Percentiles rank a stretch among this genome's conserved stretches.
Conservation (phyloP, 495 filamentous ascomycete genomes). For the Tuber indicum region DNA sequence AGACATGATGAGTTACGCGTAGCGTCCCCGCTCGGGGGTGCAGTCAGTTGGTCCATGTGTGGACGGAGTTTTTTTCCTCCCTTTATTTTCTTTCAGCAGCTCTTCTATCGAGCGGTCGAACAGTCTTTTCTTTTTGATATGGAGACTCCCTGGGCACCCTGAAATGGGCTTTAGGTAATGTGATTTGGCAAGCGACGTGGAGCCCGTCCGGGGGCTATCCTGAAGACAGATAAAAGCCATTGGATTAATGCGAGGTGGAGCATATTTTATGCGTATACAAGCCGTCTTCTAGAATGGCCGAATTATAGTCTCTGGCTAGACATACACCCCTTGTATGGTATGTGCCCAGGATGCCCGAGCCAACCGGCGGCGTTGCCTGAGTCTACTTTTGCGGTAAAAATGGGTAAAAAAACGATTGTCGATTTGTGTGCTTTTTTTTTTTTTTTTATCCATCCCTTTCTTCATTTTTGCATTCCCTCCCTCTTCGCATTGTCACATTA, state of each 20-base stretch:
- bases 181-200: neutral
- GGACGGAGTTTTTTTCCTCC: neutral
- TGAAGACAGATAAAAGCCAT: neutral
- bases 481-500: neutral
- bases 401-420: neutral
- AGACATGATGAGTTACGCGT: slow-evolving; percentile 30
- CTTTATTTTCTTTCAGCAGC: neutral
- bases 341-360: neutral
- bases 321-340: neutral
- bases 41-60: neutral
- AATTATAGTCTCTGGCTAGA: neutral
- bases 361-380: neutral
- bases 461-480: neutral
- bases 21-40: neutral
- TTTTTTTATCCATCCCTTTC: neutral
- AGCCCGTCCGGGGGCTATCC: neutral
- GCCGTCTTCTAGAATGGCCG: neutral
- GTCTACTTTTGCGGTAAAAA: neutral
- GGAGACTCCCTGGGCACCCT: neutral
- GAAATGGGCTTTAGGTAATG: slow-evolving; percentile 1
- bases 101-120: neutral
- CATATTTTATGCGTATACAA: neutral
- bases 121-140: neutral
- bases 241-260: neutral
- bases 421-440: neutral